Conservation (phyloP, 306 rosid genomes). For the Medicago lupulina region DNA sequence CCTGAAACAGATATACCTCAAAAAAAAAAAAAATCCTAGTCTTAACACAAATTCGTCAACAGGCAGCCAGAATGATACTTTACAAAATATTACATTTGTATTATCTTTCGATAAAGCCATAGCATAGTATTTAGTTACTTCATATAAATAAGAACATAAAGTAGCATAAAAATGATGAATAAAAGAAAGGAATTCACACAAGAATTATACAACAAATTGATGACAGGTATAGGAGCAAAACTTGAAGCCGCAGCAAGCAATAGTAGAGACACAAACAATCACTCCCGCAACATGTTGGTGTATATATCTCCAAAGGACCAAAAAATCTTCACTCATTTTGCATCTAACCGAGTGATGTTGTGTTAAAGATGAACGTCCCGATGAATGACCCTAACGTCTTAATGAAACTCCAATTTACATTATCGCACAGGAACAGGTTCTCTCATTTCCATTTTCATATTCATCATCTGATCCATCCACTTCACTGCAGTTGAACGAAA, state of each 20-base stretch:
- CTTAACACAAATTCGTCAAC: constrained; percentile 8
- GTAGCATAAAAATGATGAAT: constrained; percentile 59
- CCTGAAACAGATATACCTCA: constrained; percentile 24
- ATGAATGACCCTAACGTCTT: constrained; percentile 46
- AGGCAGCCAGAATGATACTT: constrained; percentile 32
- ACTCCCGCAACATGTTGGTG: constrained; percentile 44
- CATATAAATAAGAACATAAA: constrained; percentile 46
- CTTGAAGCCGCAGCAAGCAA: constrained; percentile 68
- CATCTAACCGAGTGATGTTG: constrained; percentile 48
- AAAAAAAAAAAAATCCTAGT: background rate
- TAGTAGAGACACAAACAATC: constrained; percentile 60
- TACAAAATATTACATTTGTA: constrained; percentile 40
- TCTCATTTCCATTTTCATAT: constrained; percentile 74
- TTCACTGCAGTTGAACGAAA: constrained; percentile 71
- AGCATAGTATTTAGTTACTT: constrained; percentile 38
- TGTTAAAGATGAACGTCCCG: constrained; percentile 48
- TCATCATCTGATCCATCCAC: constrained; percentile 83
- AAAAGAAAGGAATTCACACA: constrained; percentile 62
- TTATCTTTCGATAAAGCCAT: constrained; percentile 34
- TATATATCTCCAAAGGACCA: constrained; percentile 39
- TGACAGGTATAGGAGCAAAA: constrained; percentile 62
- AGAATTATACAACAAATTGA: constrained; percentile 61
- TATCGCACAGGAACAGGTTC: constrained; percentile 77
- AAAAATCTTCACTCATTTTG: constrained; percentile 49
- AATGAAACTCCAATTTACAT: constrained; percentile 66